Evolutionary conservation across 345 rosid genomes (phyloP), one percentile per base, ranked within the genome.

Genomic region (Eutrema yunnanense): DNA sequence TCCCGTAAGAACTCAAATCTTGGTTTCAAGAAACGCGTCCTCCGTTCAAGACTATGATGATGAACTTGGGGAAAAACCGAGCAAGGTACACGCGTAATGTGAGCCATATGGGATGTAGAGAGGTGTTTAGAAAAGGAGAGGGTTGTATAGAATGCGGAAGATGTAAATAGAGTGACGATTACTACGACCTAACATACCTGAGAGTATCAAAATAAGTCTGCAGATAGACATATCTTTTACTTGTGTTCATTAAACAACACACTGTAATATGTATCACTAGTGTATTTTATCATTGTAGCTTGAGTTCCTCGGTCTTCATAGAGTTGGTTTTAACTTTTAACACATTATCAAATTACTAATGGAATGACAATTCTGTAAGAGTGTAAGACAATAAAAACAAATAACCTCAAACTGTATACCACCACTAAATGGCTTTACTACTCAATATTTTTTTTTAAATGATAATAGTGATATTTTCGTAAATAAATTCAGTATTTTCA

Each of bases 31-130:
- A 91, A 80, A 82, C 65, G 77, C 67, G 9, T 69, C 59, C 83
- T 84, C 36, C 90, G 90, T 30, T 92, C 96, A 27, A 92, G 87
- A 78, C 80, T 95, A 69, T 91, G 74, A 71, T 91, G 74, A 71
- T 56, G 42, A 41, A n/a, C 63, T 58, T 12, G 8, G 26, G 0
- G 13, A 42, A 52, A 29, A 34, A 32, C 44, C 2, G 34, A 51
- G 62, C 30, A 42, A 64, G 54, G 73, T 59, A 52, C 40, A 9
- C 0, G 27, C 9, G 12, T 52, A 43, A 12, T 43, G 68, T 41
- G 68, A 48, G 55, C 36, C 37, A 46, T 33, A 46, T 57, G 47
- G 34, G 53, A 62, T 29, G 70, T 44, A 76, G 74, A 76, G 74
- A 55, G 52, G 22, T 62, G 71, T 46, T 69, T 68, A 69, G 38